phyloP scores from a whole-genome alignment of 1,139 yeast genomes.

The Geotrichum candidum region DNA sequence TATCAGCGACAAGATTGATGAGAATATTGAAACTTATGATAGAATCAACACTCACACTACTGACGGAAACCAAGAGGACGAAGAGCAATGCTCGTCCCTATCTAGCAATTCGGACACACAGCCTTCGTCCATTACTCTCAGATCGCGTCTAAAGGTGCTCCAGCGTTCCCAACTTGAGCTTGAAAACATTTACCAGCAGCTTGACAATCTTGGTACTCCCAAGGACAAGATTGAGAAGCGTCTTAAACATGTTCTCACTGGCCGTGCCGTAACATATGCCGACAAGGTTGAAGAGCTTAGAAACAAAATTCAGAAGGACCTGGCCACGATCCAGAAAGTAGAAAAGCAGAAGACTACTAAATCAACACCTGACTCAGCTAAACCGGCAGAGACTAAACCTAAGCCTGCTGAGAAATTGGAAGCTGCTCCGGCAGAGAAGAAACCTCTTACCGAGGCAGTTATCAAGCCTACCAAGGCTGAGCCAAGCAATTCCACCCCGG shows the following conservation, averaged over 20 bases:
- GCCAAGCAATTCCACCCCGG: not conserved
- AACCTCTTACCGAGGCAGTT: not conserved
- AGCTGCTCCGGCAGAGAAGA: not conserved
- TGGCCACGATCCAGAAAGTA: not conserved
- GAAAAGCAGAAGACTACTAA: not conserved
- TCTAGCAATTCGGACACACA: not conserved
- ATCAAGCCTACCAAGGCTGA: not conserved
- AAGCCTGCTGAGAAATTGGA: not conserved
- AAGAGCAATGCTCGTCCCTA: not conserved
- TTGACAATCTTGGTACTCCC: constrained; percentile 1
- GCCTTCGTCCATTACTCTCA: not conserved
- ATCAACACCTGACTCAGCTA: no score
- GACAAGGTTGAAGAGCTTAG: constrained; percentile 11
- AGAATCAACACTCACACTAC: not conserved
- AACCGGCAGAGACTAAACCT: not conserved
- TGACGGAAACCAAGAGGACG: not conserved
- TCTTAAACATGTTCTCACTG: constrained; percentile 12
- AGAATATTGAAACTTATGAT: not conserved
- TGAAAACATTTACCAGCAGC: constrained; percentile 10
- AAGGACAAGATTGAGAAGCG: not conserved
- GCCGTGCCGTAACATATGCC: constrained; percentile 11
- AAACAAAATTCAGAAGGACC: not conserved
- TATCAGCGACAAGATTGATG: not conserved
- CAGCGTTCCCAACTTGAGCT: constrained; percentile 12
- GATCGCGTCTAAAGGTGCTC: constrained; percentile 10